A percentile compares a stretch with the other conserved stretches of the same genome.
These are phyloP conservation scores for Colletotrichum theobromicola DNA, from an alignment of 2,329 filamentous ascomycete genomes.

Conservation along the genomic window DNA sequence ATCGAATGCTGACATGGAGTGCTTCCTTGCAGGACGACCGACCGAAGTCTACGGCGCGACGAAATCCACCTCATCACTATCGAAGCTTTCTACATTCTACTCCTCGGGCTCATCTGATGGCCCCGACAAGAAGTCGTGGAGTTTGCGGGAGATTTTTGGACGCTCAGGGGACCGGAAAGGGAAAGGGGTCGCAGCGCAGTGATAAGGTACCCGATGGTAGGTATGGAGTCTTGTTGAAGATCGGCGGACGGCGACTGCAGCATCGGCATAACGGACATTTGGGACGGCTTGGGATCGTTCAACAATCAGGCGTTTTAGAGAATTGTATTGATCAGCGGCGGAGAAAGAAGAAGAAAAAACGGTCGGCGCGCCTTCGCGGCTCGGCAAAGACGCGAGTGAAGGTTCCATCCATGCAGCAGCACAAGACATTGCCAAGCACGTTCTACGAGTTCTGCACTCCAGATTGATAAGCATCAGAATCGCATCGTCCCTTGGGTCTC, in stretches of 20 bases:
- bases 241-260: neutral
- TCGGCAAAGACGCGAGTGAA: neutral
- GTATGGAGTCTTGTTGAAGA: neutral
- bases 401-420: neutral
- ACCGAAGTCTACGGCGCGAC: conserved; percentile 28
- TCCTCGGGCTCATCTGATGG: neutral
- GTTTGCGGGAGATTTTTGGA: conserved; percentile 12
- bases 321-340: neutral
- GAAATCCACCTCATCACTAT: neutral
- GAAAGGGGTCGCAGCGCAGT: neutral
- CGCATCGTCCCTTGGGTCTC: neutral
- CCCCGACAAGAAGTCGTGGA: conserved; percentile 1
- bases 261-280: neutral
- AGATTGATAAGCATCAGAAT: neutral
- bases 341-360: neutral
- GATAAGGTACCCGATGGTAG: no score
- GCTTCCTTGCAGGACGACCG: conserved; percentile 22
- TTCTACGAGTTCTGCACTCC: neutral
- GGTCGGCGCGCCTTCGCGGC: neutral
- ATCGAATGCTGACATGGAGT: neutral
- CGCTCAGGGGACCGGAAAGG: conserved; percentile 1
- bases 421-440: neutral
- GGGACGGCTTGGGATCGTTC: neutral
- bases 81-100: neutral
- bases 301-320: neutral